Evolutionary conservation across 805 yeast genomes (phyloP).

Genomic region (Suhomyces canberraensis): DNA sequence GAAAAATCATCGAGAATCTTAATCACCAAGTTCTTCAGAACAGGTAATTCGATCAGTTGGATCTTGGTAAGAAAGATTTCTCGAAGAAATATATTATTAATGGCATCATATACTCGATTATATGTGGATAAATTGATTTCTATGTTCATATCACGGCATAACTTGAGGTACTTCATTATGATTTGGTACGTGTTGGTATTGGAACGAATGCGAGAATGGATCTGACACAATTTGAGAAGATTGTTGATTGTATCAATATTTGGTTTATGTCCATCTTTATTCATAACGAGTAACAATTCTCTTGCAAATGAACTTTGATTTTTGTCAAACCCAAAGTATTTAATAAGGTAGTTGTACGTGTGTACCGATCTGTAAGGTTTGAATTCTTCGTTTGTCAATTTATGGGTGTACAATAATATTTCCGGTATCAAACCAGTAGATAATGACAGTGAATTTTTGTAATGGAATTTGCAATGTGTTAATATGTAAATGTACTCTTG

Average conservation of each 20-base stretch:
- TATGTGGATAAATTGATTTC: constrained; percentile 33
- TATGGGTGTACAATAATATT: constrained; percentile 37
- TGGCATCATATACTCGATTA: constrained; percentile 36
- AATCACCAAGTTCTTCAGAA: constrained; percentile 27
- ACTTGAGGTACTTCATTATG: constrained; percentile 27
- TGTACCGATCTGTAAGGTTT: constrained; percentile 29
- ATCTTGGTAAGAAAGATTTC: constrained; percentile 34
- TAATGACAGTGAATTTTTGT: constrained; percentile 31
- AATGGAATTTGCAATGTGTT: constrained; percentile 32
- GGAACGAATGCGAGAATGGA: constrained; percentile 32
- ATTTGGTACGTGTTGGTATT: constrained; percentile 30
- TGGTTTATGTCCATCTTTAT: constrained; percentile 39
- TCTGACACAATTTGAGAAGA: constrained; percentile 28
- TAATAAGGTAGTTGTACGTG: constrained; percentile 38
- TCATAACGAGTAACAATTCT: constrained; percentile 38
- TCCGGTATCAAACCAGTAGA: constrained; percentile 35
- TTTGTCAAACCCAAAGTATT: constrained; percentile 39
- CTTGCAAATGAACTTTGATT: constrained; percentile 40
- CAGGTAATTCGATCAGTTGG: constrained; percentile 29
- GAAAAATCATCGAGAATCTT: constrained; percentile 35
- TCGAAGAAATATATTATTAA: constrained; percentile 35
- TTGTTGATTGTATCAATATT: constrained; percentile 39
- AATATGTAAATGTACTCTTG: constrained; percentile 33
- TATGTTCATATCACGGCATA: constrained; percentile 23
- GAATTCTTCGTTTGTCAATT: constrained; percentile 27